Percentiles rank a stretch among this genome's conserved stretches.
These are phyloP conservation scores for Dillenia suffruticosa DNA, from an alignment of 164 flowering plant genomes.

Conservation along the genomic window DNA sequence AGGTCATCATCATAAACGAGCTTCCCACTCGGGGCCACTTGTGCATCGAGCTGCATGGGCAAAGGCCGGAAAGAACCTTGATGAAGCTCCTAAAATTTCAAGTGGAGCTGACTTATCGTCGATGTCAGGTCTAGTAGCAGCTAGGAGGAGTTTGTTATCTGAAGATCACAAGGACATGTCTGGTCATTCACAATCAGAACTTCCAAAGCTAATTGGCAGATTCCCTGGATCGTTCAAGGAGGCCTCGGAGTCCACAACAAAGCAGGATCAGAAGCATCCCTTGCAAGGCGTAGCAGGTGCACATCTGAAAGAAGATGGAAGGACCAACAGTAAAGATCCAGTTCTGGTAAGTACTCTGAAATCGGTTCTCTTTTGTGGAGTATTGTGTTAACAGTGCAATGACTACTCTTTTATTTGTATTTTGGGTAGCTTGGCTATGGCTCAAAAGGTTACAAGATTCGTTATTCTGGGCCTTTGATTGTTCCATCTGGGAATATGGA, in stretches of 20 bases:
- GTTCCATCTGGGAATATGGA: slow-evolving; percentile 82
- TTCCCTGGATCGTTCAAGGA: slow-evolving; percentile 73
- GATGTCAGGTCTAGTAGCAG: slow-evolving; percentile 61
- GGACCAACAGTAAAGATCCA: slow-evolving; percentile 53
- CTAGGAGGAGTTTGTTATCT: slow-evolving; percentile 56
- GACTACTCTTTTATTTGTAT: neutral
- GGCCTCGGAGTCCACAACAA: slow-evolving; percentile 41
- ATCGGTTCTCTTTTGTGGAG: neutral
- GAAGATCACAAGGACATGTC: slow-evolving; percentile 56
- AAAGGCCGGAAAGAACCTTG: slow-evolving; percentile 51
- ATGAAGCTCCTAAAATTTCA: slow-evolving; percentile 67
- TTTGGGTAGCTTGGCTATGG: slow-evolving; percentile 66
- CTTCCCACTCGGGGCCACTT: slow-evolving; percentile 94
- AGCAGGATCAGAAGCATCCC: slow-evolving; percentile 41
- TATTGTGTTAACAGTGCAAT: neutral
- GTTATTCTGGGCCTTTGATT: slow-evolving; percentile 87
- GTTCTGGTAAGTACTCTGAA: slow-evolving; percentile 49
- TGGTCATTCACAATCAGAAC: slow-evolving; percentile 44
- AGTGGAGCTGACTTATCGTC: slow-evolving; percentile 55
- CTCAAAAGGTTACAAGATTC: slow-evolving; percentile 84
- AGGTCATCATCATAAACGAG: slow-evolving; percentile 54
- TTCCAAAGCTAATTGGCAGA: slow-evolving; percentile 42
- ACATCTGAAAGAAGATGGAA: slow-evolving; percentile 52
- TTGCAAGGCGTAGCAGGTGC: slow-evolving; percentile 25
- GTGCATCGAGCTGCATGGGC: slow-evolving; percentile 76